phyloP scores from a whole-genome alignment of 2,329 filamentous ascomycete species.

The Magnaporthiopsis incrustans region DNA sequence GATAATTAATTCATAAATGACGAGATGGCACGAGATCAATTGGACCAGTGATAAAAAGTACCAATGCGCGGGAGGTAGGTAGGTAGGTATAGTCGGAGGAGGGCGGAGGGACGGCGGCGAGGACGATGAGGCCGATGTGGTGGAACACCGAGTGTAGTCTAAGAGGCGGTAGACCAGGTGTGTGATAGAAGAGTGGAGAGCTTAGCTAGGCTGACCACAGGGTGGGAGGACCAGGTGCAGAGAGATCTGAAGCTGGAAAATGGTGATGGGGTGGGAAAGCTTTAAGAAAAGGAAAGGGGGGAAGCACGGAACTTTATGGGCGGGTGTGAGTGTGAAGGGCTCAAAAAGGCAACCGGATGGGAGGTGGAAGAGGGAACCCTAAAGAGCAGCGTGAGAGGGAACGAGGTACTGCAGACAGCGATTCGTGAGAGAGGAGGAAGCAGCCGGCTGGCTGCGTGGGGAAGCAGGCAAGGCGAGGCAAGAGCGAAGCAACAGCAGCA shows the following conservation, averaged over 20 bases:
- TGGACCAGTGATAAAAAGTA: neutral
- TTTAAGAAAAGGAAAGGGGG: slow-evolving; percentile 1
- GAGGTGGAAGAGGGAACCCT: slow-evolving; percentile 7
- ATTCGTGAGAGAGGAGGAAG: slow-evolving; percentile 14
- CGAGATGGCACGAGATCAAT: neutral
- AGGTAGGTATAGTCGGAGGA: neutral
- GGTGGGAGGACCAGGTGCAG: neutral
- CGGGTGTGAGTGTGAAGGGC: neutral
- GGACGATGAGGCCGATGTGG: neutral
- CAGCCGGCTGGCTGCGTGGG: slow-evolving; percentile 8
- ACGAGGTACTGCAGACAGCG: slow-evolving; percentile 14
- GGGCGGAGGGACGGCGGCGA: neutral
- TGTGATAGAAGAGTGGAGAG: slow-evolving; percentile 5
- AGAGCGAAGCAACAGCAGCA: neutral
- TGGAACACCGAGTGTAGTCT: neutral
- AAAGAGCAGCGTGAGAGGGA: slow-evolving; percentile 5
- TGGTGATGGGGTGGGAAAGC: neutral
- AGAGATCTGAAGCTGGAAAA: neutral
- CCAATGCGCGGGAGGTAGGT: neutral
- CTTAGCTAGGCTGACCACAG: neutral
- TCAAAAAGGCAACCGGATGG: slow-evolving; percentile 5
- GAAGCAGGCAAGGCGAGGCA: neutral
- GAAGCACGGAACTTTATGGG: slow-evolving; percentile 7
- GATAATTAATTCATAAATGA: neutral
- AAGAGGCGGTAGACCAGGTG: slow-evolving; percentile 6